phyloP scores from a whole-genome alignment of 1,139 yeast species.

The Debaryomycetaceae sp. region DNA sequence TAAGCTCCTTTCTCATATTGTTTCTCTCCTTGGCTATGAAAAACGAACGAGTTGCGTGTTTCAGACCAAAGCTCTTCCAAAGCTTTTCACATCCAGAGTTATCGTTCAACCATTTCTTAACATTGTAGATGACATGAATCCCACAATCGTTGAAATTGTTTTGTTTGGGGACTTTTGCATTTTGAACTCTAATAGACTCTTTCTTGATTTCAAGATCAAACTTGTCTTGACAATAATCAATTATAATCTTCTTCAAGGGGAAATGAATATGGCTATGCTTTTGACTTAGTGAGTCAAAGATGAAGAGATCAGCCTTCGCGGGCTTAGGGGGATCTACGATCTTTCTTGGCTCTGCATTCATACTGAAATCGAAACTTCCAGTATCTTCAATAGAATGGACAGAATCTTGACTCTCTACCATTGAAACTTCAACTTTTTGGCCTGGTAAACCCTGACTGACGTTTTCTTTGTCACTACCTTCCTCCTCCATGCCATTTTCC shows the following conservation, averaged over 20 bases:
- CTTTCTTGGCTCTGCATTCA: background rate
- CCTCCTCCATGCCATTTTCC: background rate
- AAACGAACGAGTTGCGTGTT: constrained; percentile 14
- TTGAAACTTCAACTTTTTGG: background rate
- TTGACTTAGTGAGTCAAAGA: constrained; percentile 75
- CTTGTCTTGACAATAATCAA: constrained; percentile 67
- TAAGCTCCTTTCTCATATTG: constrained; percentile 27
- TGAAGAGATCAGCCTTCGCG: constrained; percentile 50
- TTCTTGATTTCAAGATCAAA: constrained; percentile 45
- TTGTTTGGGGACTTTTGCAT: constrained; percentile 75
- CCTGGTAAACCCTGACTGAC: background rate
- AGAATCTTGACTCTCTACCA: background rate
- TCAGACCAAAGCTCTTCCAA: constrained; percentile 39
- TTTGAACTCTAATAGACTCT: constrained; percentile 38
- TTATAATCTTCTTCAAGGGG: constrained; percentile 62
- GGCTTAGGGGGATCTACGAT: constrained; percentile 2
- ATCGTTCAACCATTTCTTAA: constrained; percentile 57
- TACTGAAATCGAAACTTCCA: background rate
- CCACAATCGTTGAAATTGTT: constrained; percentile 95
- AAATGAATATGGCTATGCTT: constrained; percentile 50
- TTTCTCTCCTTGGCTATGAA: constrained; percentile 34
- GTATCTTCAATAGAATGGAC: background rate
- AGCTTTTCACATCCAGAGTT: constrained; percentile 47
- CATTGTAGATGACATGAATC: constrained; percentile 80
- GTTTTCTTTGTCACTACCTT: background rate